Conservation (phyloP, 257 asterid species). For the Capsicum rhomboideum region DNA sequence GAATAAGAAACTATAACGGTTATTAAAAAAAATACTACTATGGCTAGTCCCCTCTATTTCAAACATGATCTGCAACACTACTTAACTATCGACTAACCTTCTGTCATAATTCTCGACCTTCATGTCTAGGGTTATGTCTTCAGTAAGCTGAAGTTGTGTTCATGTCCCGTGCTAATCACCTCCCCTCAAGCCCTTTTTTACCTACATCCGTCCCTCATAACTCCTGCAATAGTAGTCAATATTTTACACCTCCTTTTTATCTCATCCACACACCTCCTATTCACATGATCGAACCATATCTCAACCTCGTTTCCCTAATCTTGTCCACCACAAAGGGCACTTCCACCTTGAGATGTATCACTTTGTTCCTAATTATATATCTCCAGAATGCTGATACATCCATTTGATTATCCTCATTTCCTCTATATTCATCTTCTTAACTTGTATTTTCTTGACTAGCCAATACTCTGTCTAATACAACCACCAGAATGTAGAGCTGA, state of each 20-base stretch:
- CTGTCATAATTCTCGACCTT: too few relatives aligned
- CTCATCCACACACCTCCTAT: background rate
- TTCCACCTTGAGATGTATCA: background rate
- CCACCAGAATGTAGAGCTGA: background rate
- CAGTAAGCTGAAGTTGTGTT: too few relatives aligned
- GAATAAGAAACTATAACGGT: background rate
- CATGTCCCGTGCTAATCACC: too few relatives aligned
- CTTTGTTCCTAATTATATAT: background rate
- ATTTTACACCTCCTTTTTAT: too few relatives aligned
- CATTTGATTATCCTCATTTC: background rate
- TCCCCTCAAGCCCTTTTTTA: background rate
- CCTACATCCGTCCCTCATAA: background rate
- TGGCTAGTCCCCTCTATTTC: background rate
- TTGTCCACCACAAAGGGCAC: background rate
- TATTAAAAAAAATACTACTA: background rate
- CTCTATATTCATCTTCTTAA: background rate
- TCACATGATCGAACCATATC: rapidly evolving
- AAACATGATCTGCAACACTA: background rate
- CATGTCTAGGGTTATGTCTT: too few relatives aligned
- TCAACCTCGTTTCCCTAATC: background rate
- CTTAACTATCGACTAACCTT: background rate
- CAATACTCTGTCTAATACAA: rapidly evolving
- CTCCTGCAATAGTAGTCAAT: too few relatives aligned
- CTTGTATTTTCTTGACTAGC: rapidly evolving
- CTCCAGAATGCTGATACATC: background rate